A percentile compares a stretch with the other conserved stretches of the same genome.
Evolutionary conservation across 106 monocot genomes (phyloP).

Genomic region (Dendrobium officinale): DNA sequence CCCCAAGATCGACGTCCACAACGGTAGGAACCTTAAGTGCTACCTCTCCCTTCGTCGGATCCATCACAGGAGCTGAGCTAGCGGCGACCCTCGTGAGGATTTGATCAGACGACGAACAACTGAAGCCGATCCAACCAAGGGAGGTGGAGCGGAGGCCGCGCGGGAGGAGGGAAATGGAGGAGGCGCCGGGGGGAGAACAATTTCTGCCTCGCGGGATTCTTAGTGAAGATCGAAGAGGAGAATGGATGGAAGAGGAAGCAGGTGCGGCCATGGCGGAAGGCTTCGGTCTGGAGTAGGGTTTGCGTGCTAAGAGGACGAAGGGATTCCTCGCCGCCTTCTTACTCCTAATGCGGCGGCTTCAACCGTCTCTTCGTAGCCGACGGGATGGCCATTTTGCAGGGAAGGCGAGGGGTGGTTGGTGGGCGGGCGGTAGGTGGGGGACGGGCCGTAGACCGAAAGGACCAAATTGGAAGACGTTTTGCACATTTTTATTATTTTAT

Average conservation of each 20-base stretch:
- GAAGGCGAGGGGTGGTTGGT: neutral
- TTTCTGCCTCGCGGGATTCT: neutral
- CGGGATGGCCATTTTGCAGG: slow-evolving; percentile 1
- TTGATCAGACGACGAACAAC: slow-evolving; percentile 1
- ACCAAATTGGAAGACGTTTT: no score
- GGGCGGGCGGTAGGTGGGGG: neutral
- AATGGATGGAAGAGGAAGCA: slow-evolving; percentile 17
- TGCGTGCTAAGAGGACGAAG: slow-evolving; percentile 4
- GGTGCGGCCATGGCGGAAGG: slow-evolving; percentile 15
- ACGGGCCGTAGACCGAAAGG: no score
- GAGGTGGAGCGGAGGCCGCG: neutral
- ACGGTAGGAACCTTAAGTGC: slow-evolving; percentile 49
- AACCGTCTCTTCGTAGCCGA: slow-evolving; percentile 2
- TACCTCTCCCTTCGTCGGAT: slow-evolving; percentile 18
- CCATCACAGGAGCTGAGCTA: slow-evolving; percentile 44
- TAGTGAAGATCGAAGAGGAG: slow-evolving; percentile 7
- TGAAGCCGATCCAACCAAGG: neutral
- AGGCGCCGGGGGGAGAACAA: neutral
- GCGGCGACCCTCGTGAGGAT: slow-evolving; percentile 29
- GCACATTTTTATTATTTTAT: no score
- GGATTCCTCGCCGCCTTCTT: neutral
- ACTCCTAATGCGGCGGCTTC: neutral
- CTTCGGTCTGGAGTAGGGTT: slow-evolving; percentile 6
- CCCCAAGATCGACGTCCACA: slow-evolving; percentile 85
- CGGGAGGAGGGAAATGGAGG: neutral